Evolutionary conservation across 2,329 filamentous ascomycete species (phyloP).

Genomic region (Rhynchosporium secalis): DNA sequence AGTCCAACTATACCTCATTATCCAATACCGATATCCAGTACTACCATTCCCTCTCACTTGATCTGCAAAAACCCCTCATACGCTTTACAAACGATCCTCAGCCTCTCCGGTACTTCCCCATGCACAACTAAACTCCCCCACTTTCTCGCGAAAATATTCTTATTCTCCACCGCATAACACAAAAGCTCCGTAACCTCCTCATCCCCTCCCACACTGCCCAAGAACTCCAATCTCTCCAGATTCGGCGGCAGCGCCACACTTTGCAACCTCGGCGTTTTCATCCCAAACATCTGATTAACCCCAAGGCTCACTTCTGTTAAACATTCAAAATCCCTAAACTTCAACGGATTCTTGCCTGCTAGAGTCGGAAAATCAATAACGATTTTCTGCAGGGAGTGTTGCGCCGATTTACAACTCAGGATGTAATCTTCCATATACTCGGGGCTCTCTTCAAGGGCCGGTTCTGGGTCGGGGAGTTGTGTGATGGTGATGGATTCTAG

Average conservation of each 20-base stretch:
- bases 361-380: conserved; percentile 48
- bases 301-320: conserved; percentile 47
- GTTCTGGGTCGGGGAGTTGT: conserved; percentile 40
- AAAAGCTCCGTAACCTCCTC: conserved; percentile 50
- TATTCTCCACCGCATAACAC: conserved; percentile 44
- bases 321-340: conserved; percentile 46
- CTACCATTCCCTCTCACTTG: background rate
- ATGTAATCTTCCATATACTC: conserved; percentile 51
- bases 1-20: background rate
- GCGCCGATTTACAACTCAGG: conserved; percentile 45
- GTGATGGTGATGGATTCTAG: conserved; percentile 51
- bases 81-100: conserved; percentile 8
- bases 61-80: conserved; percentile 8
- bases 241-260: conserved; percentile 50
- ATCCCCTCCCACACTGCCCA: conserved; percentile 48
- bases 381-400: conserved; percentile 47
- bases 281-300: conserved; percentile 51
- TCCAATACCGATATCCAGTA: background rate
- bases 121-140: conserved; percentile 43
- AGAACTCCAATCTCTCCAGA: conserved; percentile 49
- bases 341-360: conserved; percentile 44
- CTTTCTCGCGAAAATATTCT: conserved; percentile 42
- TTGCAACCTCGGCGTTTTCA: conserved; percentile 47
- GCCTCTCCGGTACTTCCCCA: conserved; percentile 7
- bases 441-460: conserved; percentile 49